Evolutionary conservation across 768 basidiomycete species (phyloP).

Genomic region (Tylopilus balloui): DNA sequence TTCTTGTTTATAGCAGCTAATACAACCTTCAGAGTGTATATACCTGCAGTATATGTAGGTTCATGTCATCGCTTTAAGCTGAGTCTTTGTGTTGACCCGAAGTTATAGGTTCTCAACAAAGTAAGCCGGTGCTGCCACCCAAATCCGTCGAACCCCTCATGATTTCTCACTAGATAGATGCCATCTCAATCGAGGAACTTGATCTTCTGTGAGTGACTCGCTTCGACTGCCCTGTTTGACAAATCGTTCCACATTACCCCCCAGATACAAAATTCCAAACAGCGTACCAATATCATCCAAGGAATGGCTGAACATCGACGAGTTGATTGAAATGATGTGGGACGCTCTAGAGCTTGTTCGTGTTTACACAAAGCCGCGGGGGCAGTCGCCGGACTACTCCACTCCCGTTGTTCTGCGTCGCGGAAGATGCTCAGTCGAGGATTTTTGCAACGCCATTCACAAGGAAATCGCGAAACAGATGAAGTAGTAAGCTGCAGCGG

Average conservation of each 20-base stretch:
- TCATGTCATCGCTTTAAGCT: not conserved
- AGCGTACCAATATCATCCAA: slow-evolving; percentile 92
- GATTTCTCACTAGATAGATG: slow-evolving; percentile 68
- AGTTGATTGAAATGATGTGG: slow-evolving; percentile 93
- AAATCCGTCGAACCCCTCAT: not conserved
- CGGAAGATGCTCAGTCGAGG: slow-evolving; percentile 65
- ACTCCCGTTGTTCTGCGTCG: slow-evolving; percentile 82
- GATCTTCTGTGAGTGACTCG: slow-evolving; percentile 63
- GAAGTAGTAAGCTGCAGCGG: slow-evolving; percentile 68
- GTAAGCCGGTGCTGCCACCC: slow-evolving; percentile 34
- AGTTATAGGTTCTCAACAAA: slow-evolving; percentile 72
- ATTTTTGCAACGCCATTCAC: slow-evolving; percentile 91
- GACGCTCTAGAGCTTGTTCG: slow-evolving; percentile 86
- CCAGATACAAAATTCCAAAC: slow-evolving; percentile 89
- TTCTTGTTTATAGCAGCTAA: slow-evolving; percentile 1
- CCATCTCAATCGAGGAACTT: slow-evolving; percentile 96
- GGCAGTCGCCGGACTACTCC: slow-evolving; percentile 84
- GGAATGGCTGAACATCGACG: slow-evolving; percentile 96
- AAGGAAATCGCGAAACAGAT: slow-evolving; percentile 97
- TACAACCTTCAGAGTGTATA: slow-evolving; percentile 65
- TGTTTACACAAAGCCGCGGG: slow-evolving; percentile 95
- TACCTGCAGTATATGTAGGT: slow-evolving; percentile 85
- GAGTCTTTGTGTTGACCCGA: not conserved
- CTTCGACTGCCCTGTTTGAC: slow-evolving; percentile 6
- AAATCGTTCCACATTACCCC: not conserved